Base-by-base conservation (phyloP, 2,329 filamentous ascomycete genomes). In the Colletotrichum liaoningense region DNA sequence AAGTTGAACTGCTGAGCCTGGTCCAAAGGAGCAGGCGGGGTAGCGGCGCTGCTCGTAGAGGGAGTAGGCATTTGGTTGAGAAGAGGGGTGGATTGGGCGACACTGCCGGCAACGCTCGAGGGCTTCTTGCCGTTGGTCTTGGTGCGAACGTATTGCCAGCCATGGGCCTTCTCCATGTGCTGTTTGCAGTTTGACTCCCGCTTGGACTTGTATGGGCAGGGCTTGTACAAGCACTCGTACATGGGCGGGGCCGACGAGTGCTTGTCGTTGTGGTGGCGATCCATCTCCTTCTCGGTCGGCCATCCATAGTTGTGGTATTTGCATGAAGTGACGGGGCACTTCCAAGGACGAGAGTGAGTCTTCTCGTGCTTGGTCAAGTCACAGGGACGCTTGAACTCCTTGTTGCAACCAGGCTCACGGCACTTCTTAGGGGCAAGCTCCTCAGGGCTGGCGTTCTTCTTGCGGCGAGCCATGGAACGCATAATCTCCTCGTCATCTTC, bases 361-460 rank as follows among this genome's bases (percentile, higher is more conserved):
- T 98, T 99, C 86, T 97, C 94, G 84, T 99, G 97, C 88, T 98
- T 98, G 77, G 95, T 98, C 72, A 98, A 87, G 82, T 99, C 97
- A 83, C 97, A 98, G n/a, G 95, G 95, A 75, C 97, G 93, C 84
- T 97, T 97, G 87, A 98, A 98, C 83, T 96, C 91, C 85, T 98
- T 98, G 83, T 91, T 92, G 85, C 96, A 98, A 54, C 90, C 90
- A 5, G 87, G 86, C 80, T 95, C 90, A 75, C 89, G 89, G 87
- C 95, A 97, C 78, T 91, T 91, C 84, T 96, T 92, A 69, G 91
- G 93, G 60, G 94, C 92, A 63, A 96, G 91, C 82, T 97, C 93
- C 83, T 96, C 94, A 6, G 94, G 93, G 64, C 92, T 93, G 46
- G 95, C 94, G 73, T 96, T 96, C 90, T 98, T 97, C 90, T 97